Evolutionary conservation across 768 basidiomycete genomes (phyloP).

Genomic region (Pisolithus tinctorius): DNA sequence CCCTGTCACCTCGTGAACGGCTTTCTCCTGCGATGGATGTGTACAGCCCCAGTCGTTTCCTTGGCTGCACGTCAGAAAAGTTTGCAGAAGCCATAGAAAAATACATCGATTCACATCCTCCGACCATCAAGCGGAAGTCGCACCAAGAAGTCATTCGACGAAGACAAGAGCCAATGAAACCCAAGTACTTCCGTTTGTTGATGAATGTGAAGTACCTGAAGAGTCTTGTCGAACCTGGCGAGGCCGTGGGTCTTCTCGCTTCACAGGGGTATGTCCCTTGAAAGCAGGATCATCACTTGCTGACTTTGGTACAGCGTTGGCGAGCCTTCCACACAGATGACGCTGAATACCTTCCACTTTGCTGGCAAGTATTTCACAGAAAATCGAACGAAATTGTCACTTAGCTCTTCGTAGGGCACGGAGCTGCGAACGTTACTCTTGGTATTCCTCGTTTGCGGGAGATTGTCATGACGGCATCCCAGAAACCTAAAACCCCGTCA

Average conservation of each 20-base stretch:
- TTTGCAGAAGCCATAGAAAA: slow-evolving; percentile 77
- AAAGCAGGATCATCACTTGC: not conserved
- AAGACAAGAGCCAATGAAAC: slow-evolving; percentile 39
- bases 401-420: slow-evolving; percentile 62
- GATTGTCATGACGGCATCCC: slow-evolving; percentile 98
- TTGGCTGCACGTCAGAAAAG: slow-evolving; percentile 89
- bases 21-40: slow-evolving; percentile 67
- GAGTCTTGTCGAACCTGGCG: slow-evolving; percentile 92
- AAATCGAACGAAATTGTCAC: not conserved
- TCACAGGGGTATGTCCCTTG: slow-evolving; percentile 77
- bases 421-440: slow-evolving; percentile 97
- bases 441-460: slow-evolving; percentile 98
- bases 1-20: slow-evolving; percentile 47
- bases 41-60: slow-evolving; percentile 70
- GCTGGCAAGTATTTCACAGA: slow-evolving; percentile 54
- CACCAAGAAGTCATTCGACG: slow-evolving; percentile 37
- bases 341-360: slow-evolving; percentile 98
- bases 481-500: slow-evolving; percentile 93
- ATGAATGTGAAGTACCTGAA: slow-evolving; percentile 93
- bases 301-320: slow-evolving; percentile 59
- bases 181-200: slow-evolving; percentile 64
- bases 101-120: slow-evolving; percentile 74
- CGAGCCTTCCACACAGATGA: slow-evolving; percentile 99
- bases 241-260: slow-evolving; percentile 95
- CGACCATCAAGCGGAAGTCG: slow-evolving; percentile 37